Evolutionary conservation across 1,284 basidiomycete genomes (phyloP).

Genomic region (Malassezia yamatoensis): DNA sequence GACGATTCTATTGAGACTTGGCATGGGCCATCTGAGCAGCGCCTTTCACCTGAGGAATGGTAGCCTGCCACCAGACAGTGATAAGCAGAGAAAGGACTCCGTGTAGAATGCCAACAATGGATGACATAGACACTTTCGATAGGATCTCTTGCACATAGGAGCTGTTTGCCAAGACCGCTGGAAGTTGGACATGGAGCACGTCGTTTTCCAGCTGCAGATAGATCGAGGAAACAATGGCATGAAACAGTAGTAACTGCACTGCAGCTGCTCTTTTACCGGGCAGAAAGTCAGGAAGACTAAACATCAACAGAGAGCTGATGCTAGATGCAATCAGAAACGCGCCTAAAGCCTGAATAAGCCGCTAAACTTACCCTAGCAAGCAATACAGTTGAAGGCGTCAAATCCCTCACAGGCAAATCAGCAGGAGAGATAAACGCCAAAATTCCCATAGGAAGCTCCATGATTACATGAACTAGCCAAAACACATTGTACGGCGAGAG

Average conservation of each 20-base stretch:
- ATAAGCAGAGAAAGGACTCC: conserved; percentile 23
- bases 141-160: not conserved
- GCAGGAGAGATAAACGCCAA: not conserved
- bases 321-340: not conserved
- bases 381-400: not conserved
- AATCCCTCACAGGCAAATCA: not conserved
- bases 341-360: conserved; percentile 10
- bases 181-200: conserved; percentile 65
- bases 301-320: conserved; percentile 22
- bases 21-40: conserved; percentile 6
- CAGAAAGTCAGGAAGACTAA: conserved; percentile 57
- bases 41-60: conserved; percentile 9
- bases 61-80: conserved; percentile 21
- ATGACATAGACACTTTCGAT: conserved; percentile 1
- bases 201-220: conserved; percentile 61
- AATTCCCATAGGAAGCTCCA: conserved; percentile 12
- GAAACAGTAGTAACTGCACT: conserved; percentile 65
- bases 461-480: conserved; percentile 15
- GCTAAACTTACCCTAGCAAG: conserved; percentile 1
- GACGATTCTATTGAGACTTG: not conserved
- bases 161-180: conserved; percentile 40
- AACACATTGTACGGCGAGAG: conserved; percentile 16
- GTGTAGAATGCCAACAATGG: conserved; percentile 20
- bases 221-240: conserved; percentile 62
- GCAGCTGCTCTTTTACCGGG: conserved; percentile 72